These are phyloP conservation scores for Pichia ethanolica DNA, from an alignment of 805 yeast genomes.

Conservation along the genomic window DNA sequence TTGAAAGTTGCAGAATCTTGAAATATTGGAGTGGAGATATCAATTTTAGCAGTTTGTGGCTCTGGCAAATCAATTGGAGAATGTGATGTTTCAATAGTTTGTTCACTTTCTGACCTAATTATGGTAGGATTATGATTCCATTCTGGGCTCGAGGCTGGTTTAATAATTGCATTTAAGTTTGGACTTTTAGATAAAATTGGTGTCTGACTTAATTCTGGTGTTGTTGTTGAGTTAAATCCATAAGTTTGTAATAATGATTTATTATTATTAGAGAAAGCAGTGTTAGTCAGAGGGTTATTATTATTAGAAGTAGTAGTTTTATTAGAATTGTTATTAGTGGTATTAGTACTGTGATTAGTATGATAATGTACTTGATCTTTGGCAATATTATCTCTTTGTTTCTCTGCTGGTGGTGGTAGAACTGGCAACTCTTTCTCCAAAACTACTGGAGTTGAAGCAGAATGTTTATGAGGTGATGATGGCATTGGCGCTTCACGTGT, in stretches of 20 bases:
- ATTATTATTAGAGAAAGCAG: not conserved
- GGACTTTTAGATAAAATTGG: conserved; percentile 8
- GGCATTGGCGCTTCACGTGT: not conserved
- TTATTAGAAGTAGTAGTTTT: too few relatives aligned
- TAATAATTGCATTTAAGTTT: not conserved
- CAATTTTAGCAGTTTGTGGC: conserved; percentile 11
- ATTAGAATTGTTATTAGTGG: too few relatives aligned
- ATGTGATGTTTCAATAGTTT: conserved; percentile 3
- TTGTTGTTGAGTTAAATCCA: conserved; percentile 14
- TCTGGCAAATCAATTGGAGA: conserved; percentile 7
- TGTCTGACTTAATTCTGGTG: conserved; percentile 8
- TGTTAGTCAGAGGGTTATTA: too few relatives aligned
- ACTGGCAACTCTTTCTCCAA: conserved; percentile 2
- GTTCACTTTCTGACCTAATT: conserved; percentile 1
- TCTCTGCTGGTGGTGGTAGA: conserved; percentile 3
- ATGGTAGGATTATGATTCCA: conserved; percentile 4
- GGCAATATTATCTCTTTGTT: not conserved
- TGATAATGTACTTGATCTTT: too few relatives aligned
- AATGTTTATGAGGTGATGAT: conserved; percentile 10
- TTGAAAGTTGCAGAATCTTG: not conserved
- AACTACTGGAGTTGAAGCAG: conserved; percentile 5
- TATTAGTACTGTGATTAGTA: too few relatives aligned
- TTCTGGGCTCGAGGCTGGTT: conserved; percentile 1
- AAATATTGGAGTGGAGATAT: conserved; percentile 3
- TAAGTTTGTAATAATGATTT: conserved; percentile 16